Evolutionary conservation across 305 asterid species (phyloP).

Genomic region (Fraxinus ornus): DNA sequence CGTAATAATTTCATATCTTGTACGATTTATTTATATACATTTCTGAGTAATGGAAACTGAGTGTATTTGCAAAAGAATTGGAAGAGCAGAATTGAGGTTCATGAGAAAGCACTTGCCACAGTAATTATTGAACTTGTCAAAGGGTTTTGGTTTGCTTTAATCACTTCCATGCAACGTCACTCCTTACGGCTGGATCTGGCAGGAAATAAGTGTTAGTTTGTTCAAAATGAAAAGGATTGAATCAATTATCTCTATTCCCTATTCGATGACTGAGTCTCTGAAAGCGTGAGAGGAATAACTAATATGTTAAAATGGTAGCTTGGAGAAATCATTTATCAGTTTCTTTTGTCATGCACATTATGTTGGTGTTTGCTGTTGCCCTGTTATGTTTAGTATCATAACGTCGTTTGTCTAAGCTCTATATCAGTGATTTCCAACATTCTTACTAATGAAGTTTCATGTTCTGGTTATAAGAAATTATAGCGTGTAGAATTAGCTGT

Average conservation of each 20-base stretch:
- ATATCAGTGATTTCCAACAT: neutral
- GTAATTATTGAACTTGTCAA: neutral
- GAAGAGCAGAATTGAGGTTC: constrained; percentile 9
- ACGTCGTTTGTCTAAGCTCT: neutral
- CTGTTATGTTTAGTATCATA: neutral
- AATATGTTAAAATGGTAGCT: constrained; percentile 3
- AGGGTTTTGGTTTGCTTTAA: neutral
- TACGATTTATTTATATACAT: neutral
- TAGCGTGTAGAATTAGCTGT: neutral
- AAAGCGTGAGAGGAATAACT: neutral
- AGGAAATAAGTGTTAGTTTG: neutral
- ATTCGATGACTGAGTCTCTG: constrained; percentile 2
- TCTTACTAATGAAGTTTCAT: neutral
- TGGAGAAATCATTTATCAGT: neutral
- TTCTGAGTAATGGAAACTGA: constrained; percentile 9
- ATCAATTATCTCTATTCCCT: neutral
- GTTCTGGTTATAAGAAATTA: neutral
- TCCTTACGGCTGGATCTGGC: neutral
- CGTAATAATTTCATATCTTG: constrained; percentile 27
- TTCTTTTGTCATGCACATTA: constrained; percentile 1
- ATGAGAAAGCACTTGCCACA: constrained; percentile 8
- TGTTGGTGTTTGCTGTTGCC: neutral
- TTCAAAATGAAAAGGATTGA: constrained; percentile 7
- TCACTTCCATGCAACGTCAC: constrained; percentile 2
- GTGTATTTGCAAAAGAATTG: constrained; percentile 5